These are phyloP conservation scores for Aphanomyces stellatus DNA, from an alignment of 352 stramenopile species.

Conservation along the genomic window DNA sequence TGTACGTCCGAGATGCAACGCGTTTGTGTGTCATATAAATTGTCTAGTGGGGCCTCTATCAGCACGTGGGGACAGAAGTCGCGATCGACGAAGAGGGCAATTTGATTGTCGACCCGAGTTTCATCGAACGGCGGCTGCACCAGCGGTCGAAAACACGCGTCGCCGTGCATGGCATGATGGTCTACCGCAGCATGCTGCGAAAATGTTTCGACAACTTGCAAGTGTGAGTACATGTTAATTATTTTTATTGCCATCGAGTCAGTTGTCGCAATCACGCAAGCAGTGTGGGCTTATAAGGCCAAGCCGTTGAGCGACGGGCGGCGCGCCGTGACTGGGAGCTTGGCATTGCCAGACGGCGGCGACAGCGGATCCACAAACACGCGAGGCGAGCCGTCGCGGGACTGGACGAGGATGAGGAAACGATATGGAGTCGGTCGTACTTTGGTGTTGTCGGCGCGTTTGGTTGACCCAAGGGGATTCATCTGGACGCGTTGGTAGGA, in stretches of 20 bases:
- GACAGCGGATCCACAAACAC: conserved; percentile 56
- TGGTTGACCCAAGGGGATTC: conserved; percentile 33
- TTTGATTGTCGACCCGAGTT: conserved; percentile 72
- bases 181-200: conserved; percentile 52
- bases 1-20: conserved; percentile 30
- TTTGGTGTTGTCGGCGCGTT: conserved; percentile 37
- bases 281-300: conserved; percentile 11
- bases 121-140: conserved; percentile 67
- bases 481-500: conserved; percentile 59
- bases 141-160: conserved; percentile 54
- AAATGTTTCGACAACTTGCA: conserved; percentile 54
- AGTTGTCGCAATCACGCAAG: too few relatives aligned
- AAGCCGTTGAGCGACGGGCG: conserved; percentile 50
- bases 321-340: conserved; percentile 43
- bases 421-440: conserved; percentile 20
- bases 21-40: conserved; percentile 7
- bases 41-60: conserved; percentile 59
- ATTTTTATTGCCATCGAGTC: background rate
- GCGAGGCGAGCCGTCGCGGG: conserved; percentile 32
- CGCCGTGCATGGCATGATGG: conserved; percentile 50
- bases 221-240: background rate
- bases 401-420: conserved; percentile 24
- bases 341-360: conserved; percentile 15
- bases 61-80: conserved; percentile 67
- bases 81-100: conserved; percentile 62